Evolutionary conservation across 1,139 yeast species (phyloP), one percentile per base, ranked within the genome.

Genomic region (Hemisphaericaspora subhashii): DNA sequence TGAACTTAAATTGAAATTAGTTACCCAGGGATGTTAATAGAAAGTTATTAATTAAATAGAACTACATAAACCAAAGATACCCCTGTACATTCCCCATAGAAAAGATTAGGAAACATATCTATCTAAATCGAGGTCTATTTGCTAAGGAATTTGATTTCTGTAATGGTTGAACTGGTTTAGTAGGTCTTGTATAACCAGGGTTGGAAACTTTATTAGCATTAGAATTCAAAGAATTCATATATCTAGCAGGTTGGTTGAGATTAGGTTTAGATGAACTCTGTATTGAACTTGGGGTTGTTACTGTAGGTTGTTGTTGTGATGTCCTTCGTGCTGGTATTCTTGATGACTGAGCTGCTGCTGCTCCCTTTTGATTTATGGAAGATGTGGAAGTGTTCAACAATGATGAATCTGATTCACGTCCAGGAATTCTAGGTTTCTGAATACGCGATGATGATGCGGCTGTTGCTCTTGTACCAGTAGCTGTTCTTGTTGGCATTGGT

Each of bases 171-270:
- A 35, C 14, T 10, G 31, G 16, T 25, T 23, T 31, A n/a, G n/a
- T n/a, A n/a, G n/a, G n/a, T n/a, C n/a, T n/a, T n/a, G n/a, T n/a
- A n/a, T n/a, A n/a, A n/a, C n/a, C 46, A 17, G 52, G 51, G 21
- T 51, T 48, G 26, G 62, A 66, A 46, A 67, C 66, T 24, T 12
- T 17, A 27, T 6, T 15, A 17, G 2, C 2, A 12, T 4, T 8
- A 14, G 32, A 11, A 29, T 24, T 24, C 27, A 71, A 54, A 1
- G 74, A 75, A 15, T 62, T 52, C 68, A 71, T 58, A 47, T 70
- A 71, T 35, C 77, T 53, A 2, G 76, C 76, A 0, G 72, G 68
- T 50, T 71, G 76, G 51, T 71, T 59, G 34, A 71, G 58, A 44
- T 71, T 68, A n/a, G n/a, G n/a, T n/a, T n/a, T n/a, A n/a, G n/a